Percentiles rank a stretch among this genome's conserved stretches.
Conservation (phyloP, 2,329 filamentous ascomycete genomes). For the Aspergillus fijiensis region DNA sequence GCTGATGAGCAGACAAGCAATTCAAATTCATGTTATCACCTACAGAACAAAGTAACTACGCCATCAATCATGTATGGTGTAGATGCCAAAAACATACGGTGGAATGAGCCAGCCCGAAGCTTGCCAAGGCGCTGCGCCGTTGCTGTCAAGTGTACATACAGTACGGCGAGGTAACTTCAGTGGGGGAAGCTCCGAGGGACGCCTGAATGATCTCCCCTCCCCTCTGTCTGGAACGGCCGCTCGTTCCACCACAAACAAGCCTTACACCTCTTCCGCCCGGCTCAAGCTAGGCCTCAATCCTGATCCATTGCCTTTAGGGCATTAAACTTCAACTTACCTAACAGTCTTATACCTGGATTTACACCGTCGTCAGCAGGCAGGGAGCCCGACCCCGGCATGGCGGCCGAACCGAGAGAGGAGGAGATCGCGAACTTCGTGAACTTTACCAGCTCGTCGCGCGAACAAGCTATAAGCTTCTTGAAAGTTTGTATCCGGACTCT, state of each 20-base stretch:
- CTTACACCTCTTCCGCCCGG: not conserved
- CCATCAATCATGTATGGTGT: too few relatives aligned
- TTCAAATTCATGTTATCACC: too few relatives aligned
- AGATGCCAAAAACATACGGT: too few relatives aligned
- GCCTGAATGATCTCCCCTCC: not conserved
- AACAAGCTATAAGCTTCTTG: slow-evolving; percentile 43
- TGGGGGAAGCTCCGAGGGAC: not conserved
- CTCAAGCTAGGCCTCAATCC: not conserved
- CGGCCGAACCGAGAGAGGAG: slow-evolving; percentile 41
- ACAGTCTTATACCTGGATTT: not conserved
- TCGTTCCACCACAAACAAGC: not conserved
- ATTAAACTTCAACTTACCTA: not conserved
- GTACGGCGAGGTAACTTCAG: not conserved
- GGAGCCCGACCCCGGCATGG: slow-evolving; percentile 26
- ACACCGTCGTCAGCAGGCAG: not conserved
- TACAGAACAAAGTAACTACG: too few relatives aligned
- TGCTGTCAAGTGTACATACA: not conserved
- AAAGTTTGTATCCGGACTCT: slow-evolving; percentile 29
- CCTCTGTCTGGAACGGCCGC: not conserved
- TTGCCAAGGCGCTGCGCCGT: not conserved
- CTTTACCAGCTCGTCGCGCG: slow-evolving; percentile 42
- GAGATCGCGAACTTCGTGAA: slow-evolving; percentile 42
- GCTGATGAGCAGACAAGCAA: too few relatives aligned
- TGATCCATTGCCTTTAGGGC: not conserved
- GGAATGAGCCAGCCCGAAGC: not conserved